Evolutionary conservation across 805 yeast species (phyloP).

Genomic region (Candida takata): DNA sequence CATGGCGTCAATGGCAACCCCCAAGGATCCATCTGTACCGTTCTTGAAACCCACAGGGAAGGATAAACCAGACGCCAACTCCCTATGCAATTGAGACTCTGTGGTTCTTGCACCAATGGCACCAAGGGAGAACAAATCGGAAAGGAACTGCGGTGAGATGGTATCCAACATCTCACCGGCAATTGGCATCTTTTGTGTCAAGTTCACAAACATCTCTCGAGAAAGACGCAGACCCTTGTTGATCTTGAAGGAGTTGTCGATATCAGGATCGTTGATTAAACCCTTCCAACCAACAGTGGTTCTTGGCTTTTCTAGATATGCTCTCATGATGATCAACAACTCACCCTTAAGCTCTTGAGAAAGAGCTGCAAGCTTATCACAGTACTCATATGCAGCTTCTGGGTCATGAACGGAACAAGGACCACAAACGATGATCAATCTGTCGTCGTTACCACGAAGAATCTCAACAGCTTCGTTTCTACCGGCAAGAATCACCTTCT

Average conservation of each 20-base stretch:
- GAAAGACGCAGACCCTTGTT: slow-evolving; percentile 91
- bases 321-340: slow-evolving; percentile 88
- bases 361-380: slow-evolving; percentile 51
- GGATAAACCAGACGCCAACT: slow-evolving; percentile 90
- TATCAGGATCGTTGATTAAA: slow-evolving; percentile 92
- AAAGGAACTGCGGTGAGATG: slow-evolving; percentile 90
- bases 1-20: slow-evolving; percentile 92
- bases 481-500: slow-evolving; percentile 61
- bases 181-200: slow-evolving; percentile 82
- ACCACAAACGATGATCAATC: slow-evolving; percentile 84
- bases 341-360: slow-evolving; percentile 64
- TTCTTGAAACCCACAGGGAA: slow-evolving; percentile 98
- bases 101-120: slow-evolving; percentile 99
- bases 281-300: slow-evolving; percentile 99
- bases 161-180: slow-evolving; percentile 98
- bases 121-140: slow-evolving; percentile 91
- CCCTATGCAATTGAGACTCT: slow-evolving; percentile 96
- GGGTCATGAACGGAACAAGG: slow-evolving; percentile 98
- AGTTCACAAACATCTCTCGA: slow-evolving; percentile 75
- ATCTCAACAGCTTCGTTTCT: slow-evolving; percentile 70
- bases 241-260: slow-evolving; percentile 86
- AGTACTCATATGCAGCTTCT: slow-evolving; percentile 84
- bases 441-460: slow-evolving; percentile 76
- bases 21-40: slow-evolving; percentile 94
- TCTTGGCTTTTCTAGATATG: slow-evolving; percentile 95